Evolutionary conservation across 1,284 basidiomycete genomes (phyloP), one percentile per base, ranked within the genome.

Genomic region (Phenoliferia sp.): DNA sequence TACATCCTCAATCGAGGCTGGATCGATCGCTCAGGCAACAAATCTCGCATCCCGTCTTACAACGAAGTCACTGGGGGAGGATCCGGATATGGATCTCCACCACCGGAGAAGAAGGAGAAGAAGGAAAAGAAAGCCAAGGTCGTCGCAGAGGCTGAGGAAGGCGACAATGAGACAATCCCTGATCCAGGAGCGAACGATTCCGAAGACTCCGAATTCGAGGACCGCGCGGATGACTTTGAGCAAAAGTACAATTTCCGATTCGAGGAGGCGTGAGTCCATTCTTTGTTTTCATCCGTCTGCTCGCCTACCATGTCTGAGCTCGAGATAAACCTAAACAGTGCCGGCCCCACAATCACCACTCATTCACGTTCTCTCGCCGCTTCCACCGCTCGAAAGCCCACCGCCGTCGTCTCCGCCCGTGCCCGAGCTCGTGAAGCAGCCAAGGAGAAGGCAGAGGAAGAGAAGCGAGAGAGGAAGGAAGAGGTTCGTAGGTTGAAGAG

Each of bases 1-100:
- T 97, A 95, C 79, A 95, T 97, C 69, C 82, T 95, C 28, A 93
- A 94, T 78, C 90, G 94, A 48, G 94, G 94, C 0, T 97, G 94
- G 94, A 88, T 97, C 65, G 94, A 96, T 79, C 85, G 85, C 62
- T 68, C 71, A 59, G 67, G 83, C 12, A 82, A 85, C 58, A n/a
- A 59, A 44, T 52, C 59, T 31, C 87, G 86, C 65, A 81, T 93
- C 5, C 92, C 92, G 6, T 94, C 92, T 0, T 93, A 93, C 78
- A 81, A 85, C 57, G 91, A 94, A 77, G 82, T 94, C 44, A 87
- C 88, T 44, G 74, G 78, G 54, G 73, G 48, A 7, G 48, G 9
- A 6, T 22, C 48, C 48, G 39, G n/a, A 74, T 29, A 68, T 68
- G 39, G 39, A n/a, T 67, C n/a, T 63, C 52, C 29, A 59, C 61